Percentiles rank a stretch among this genome's conserved stretches.
phyloP scores from a whole-genome alignment of 192 early-diverging fungal species.

The Globomyces pollinis-pini region DNA sequence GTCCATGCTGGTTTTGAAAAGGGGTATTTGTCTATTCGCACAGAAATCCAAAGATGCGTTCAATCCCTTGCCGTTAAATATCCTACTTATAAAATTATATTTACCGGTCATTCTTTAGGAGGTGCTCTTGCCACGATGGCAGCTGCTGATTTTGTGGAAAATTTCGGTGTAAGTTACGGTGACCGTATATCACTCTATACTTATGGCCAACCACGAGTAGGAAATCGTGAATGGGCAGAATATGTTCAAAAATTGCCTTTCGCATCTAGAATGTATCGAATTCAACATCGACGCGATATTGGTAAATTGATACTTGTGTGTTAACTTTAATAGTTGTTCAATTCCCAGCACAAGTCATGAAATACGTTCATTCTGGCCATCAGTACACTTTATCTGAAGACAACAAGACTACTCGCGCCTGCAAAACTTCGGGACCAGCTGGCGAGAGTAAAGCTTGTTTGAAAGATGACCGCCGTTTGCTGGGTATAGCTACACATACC shows the following conservation, averaged over 20 bases:
- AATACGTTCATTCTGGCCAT: not conserved
- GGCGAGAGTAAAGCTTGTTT: not conserved
- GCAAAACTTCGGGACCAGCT: not conserved
- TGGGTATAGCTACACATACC: constrained; percentile 1
- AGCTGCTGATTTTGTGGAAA: not conserved
- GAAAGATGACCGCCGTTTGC: no score
- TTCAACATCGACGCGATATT: not conserved
- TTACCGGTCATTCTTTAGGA: constrained; percentile 15
- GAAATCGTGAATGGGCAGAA: not conserved
- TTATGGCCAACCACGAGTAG: constrained; percentile 11
- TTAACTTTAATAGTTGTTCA: not conserved
- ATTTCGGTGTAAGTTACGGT: not conserved
- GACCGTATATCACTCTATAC: constrained; percentile 8
- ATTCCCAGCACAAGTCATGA: not conserved
- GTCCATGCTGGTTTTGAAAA: not conserved
- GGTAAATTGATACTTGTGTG: not conserved
- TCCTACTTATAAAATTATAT: constrained; percentile 7
- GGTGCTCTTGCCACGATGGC: constrained; percentile 10
- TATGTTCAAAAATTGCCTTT: not conserved
- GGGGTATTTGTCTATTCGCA: not conserved
- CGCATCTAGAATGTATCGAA: not conserved
- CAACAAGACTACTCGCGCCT: no score
- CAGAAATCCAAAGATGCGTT: not conserved
- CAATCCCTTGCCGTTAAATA: not conserved
- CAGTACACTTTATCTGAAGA: no score